phyloP scores from a whole-genome alignment of 2,329 filamentous ascomycete genomes.

The Epicoccum sorghinum region DNA sequence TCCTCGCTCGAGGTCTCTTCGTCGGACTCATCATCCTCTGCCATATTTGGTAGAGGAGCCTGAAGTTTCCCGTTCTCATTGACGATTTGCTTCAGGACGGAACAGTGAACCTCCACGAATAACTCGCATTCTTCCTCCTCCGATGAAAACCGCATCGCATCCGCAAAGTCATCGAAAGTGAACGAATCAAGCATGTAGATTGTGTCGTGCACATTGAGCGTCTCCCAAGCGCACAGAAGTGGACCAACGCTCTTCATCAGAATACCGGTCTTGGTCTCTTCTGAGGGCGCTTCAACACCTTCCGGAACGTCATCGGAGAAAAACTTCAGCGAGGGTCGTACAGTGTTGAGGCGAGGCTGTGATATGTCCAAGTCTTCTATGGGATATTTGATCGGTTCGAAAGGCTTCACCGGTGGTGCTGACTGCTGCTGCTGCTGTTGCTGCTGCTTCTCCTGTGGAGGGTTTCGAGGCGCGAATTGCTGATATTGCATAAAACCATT shows the following conservation, averaged over 20 bases:
- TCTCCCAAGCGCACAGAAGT: constrained; percentile 92
- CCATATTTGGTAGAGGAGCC: constrained; percentile 76
- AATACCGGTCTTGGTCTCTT: constrained; percentile 60
- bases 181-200: constrained; percentile 95
- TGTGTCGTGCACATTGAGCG: constrained; percentile 96
- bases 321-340: constrained; percentile 79
- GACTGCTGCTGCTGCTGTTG: constrained; percentile 52
- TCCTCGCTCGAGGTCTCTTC: constrained; percentile 60
- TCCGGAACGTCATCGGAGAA: constrained; percentile 67
- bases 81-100: constrained; percentile 85
- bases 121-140: constrained; percentile 79
- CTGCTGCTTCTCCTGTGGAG: constrained; percentile 46
- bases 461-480: constrained; percentile 30
- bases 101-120: constrained; percentile 89
- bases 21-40: constrained; percentile 42
- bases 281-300: constrained; percentile 44
- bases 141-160: constrained; percentile 80
- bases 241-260: constrained; percentile 84
- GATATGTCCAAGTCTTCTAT: constrained; percentile 90
- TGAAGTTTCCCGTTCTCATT: constrained; percentile 80
- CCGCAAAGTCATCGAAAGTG: constrained; percentile 94
- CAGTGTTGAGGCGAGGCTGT: constrained; percentile 65
- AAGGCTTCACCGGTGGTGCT: constrained; percentile 55
- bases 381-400: constrained; percentile 81
- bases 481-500: constrained; percentile 20